Evolutionary conservation across 257 asterid species (phyloP).

Genomic region (Solanum lycopersicoides): DNA sequence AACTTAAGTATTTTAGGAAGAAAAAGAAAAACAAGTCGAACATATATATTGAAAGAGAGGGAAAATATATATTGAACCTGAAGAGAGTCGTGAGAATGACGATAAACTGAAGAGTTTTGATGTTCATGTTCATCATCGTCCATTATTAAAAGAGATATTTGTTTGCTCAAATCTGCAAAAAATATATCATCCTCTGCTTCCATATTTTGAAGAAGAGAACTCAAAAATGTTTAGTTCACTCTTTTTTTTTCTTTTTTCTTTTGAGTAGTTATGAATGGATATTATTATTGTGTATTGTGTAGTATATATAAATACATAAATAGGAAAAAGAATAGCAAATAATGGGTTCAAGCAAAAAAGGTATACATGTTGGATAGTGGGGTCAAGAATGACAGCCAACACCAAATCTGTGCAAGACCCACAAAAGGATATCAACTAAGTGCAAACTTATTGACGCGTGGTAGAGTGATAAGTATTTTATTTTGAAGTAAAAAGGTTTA

Average conservation of each 20-base stretch:
- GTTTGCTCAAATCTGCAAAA: conserved; percentile 79
- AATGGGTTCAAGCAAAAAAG: conserved; percentile 27
- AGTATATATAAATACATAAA: conserved; percentile 12
- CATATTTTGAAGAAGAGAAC: neutral
- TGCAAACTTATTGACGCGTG: neutral
- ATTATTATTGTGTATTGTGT: conserved; percentile 10
- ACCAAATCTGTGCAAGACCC: conserved; percentile 38
- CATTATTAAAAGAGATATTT: conserved; percentile 74
- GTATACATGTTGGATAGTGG: conserved; percentile 53
- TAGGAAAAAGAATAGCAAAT: conserved; percentile 1
- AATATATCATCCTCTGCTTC: conserved; percentile 74
- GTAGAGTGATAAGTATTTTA: too few relatives aligned
- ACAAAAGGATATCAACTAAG: conserved; percentile 13
- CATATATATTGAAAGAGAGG: neutral
- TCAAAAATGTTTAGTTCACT: neutral
- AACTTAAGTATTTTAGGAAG: neutral
- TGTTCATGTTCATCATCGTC: conserved; percentile 62
- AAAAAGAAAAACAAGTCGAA: neutral
- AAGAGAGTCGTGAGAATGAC: conserved; percentile 26
- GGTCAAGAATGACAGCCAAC: conserved; percentile 35
- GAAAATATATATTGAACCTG: conserved; percentile 22
- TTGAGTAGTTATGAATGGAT: conserved; percentile 9
- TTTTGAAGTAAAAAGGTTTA: too few relatives aligned
- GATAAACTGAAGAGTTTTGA: conserved; percentile 14
- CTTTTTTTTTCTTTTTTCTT: neutral